These are phyloP conservation scores for Collybiopsis luxurians DNA, from an alignment of 768 basidiomycete genomes.

Conservation along the genomic window DNA sequence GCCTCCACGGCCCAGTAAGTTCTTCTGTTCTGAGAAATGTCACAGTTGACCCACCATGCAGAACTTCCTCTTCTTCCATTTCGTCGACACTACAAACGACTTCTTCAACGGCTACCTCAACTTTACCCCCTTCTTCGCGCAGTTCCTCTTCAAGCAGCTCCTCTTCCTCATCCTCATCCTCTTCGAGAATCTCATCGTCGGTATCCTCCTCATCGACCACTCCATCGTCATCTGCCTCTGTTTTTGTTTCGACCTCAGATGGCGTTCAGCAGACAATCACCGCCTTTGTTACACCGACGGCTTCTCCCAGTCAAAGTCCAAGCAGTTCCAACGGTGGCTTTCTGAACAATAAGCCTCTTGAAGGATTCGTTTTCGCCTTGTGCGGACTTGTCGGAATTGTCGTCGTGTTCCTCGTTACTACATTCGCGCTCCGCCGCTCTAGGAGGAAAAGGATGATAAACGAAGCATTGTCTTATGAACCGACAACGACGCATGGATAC, in stretches of 20 bases:
- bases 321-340: conserved; percentile 36
- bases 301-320: conserved; percentile 20
- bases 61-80: background rate
- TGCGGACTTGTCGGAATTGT: conserved; percentile 47
- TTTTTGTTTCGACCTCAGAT: conserved; percentile 13
- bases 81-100: background rate
- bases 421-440: conserved; percentile 48
- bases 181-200: conserved; percentile 3
- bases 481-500: conserved; percentile 21
- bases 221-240: conserved; percentile 12
- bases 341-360: conserved; percentile 63
- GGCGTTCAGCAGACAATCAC: conserved; percentile 28
- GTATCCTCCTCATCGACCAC: conserved; percentile 12
- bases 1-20: conserved; percentile 5
- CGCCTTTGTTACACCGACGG: conserved; percentile 22
- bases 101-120: background rate
- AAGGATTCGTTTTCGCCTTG: conserved; percentile 54
- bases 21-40: background rate
- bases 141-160: background rate
- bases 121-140: background rate
- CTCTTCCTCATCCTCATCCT: background rate
- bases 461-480: conserved; percentile 56
- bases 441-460: conserved; percentile 37
- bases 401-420: conserved; percentile 40
- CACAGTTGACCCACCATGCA: background rate